Conservation (phyloP, 176 grass and related monocot species). For the Musa troglodytarum region DNA sequence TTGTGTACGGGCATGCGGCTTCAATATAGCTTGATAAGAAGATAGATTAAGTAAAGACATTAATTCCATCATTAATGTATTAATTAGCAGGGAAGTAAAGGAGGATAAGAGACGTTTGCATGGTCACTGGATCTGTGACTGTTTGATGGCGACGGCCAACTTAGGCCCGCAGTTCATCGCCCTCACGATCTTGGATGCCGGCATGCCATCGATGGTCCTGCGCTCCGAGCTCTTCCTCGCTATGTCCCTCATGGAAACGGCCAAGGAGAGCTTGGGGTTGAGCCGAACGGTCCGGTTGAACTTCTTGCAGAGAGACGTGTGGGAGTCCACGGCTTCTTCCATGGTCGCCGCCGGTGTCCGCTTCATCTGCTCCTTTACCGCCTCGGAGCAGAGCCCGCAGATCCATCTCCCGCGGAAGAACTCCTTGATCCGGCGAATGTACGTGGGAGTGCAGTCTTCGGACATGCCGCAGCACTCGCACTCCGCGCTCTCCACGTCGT, state of each 20-base stretch:
- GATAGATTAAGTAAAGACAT: too few species aligned
- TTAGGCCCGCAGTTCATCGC: slow-evolving; percentile 8
- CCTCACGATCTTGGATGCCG: not conserved
- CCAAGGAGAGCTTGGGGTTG: slow-evolving; percentile 23
- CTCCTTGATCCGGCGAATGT: slow-evolving; percentile 11
- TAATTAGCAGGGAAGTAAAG: too few species aligned
- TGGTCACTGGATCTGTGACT: not conserved
- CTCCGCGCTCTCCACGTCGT: slow-evolving; percentile 5
- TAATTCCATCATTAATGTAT: too few species aligned
- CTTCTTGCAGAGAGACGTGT: slow-evolving; percentile 17
- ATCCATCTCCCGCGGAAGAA: slow-evolving; percentile 15
- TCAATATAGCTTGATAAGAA: too few species aligned
- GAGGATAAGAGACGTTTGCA: too few species aligned
- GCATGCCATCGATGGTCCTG: not conserved
- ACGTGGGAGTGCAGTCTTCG: slow-evolving; percentile 18
- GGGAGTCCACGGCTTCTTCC: slow-evolving; percentile 11
- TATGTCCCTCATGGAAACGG: slow-evolving; percentile 21
- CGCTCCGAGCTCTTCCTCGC: slow-evolving; percentile 22
- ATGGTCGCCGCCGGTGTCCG: not conserved
- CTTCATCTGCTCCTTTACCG: slow-evolving; percentile 14
- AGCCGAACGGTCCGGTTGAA: slow-evolving; percentile 17
- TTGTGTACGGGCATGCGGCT: too few species aligned
- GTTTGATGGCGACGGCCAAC: not conserved
- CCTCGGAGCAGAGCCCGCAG: slow-evolving; percentile 26
- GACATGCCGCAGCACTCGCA: slow-evolving; percentile 28